phyloP scores from a whole-genome alignment of 2,329 filamentous ascomycete species.

The Sporothrix brasiliensis region DNA sequence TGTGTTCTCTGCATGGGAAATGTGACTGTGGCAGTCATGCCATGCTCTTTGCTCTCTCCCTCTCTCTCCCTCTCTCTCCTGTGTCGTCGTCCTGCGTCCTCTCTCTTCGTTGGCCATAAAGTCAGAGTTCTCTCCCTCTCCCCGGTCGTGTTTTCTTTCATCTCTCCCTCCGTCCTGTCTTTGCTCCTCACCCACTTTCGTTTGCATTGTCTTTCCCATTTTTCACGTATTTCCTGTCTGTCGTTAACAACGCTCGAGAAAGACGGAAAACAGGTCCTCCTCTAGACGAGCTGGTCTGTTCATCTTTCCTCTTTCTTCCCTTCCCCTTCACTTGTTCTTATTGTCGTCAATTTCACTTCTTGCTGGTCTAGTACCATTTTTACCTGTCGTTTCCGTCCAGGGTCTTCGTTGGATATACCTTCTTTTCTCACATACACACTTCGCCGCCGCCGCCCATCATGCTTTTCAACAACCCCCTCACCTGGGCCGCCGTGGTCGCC shows the following conservation, averaged over 20 bases:
- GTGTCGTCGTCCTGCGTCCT: background rate
- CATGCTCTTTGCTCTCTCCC: background rate
- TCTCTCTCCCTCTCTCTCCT: background rate
- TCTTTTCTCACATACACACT: background rate
- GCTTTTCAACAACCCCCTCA: slow-evolving; percentile 26
- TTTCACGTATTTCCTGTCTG: background rate
- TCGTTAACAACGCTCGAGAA: background rate
- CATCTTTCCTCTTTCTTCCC: background rate
- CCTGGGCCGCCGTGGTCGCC: slow-evolving; percentile 31
- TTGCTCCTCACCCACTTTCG: slow-evolving; percentile 11
- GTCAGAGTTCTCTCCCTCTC: slow-evolving; percentile 4
- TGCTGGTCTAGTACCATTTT: background rate
- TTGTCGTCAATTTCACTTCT: background rate
- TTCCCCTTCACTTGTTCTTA: background rate
- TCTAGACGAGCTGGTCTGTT: slow-evolving; percentile 11
- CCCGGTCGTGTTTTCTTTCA: slow-evolving; percentile 10
- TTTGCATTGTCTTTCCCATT: background rate
- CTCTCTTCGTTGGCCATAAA: slow-evolving; percentile 22
- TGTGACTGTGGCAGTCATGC: background rate
- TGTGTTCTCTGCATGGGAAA: background rate
- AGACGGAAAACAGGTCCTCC: slow-evolving; percentile 5
- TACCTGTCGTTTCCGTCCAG: slow-evolving; percentile 15
- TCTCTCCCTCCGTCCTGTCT: background rate
- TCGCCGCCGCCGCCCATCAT: background rate
- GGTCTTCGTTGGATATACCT: slow-evolving; percentile 7